phyloP scores from a whole-genome alignment of 73 alveolate species.

The Stentor coeruleus region DNA sequence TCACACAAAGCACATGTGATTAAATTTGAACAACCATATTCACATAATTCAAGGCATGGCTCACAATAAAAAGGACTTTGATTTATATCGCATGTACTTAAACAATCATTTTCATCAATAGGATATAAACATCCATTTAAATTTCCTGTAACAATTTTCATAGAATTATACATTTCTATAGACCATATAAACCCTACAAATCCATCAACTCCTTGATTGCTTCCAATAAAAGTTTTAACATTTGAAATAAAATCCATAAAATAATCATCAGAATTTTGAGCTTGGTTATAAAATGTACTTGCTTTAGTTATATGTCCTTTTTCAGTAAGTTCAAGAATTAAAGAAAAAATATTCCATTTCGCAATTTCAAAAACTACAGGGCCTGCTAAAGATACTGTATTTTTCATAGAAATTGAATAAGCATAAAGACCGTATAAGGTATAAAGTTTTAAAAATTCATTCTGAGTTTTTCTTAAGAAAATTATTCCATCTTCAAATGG shows the following conservation, averaged over 20 bases:
- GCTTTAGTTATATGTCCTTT: too few relatives aligned
- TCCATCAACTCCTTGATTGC: neutral
- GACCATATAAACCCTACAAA: neutral
- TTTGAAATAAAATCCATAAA: neutral
- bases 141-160: neutral
- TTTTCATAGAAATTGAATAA: too few relatives aligned
- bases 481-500: neutral
- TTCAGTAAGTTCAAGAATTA: too few relatives aligned
- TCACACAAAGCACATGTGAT: neutral
- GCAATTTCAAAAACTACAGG: too few relatives aligned
- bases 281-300: too few relatives aligned
- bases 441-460: too few relatives aligned
- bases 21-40: neutral
- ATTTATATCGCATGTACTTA: too few relatives aligned
- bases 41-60: neutral
- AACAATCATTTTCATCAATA: too few relatives aligned
- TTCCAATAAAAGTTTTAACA: neutral
- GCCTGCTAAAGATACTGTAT: too few relatives aligned
- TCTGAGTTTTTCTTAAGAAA: neutral
- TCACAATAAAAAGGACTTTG: neutral
- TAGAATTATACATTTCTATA: neutral
- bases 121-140: neutral
- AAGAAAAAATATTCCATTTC: too few relatives aligned
- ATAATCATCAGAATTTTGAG: too few relatives aligned
- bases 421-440: too few relatives aligned